Percentiles rank a stretch among this genome's conserved stretches.
Evolutionary conservation across 2,329 filamentous ascomycete genomes (phyloP).

Genomic region (Dactylellina cionopaga): DNA sequence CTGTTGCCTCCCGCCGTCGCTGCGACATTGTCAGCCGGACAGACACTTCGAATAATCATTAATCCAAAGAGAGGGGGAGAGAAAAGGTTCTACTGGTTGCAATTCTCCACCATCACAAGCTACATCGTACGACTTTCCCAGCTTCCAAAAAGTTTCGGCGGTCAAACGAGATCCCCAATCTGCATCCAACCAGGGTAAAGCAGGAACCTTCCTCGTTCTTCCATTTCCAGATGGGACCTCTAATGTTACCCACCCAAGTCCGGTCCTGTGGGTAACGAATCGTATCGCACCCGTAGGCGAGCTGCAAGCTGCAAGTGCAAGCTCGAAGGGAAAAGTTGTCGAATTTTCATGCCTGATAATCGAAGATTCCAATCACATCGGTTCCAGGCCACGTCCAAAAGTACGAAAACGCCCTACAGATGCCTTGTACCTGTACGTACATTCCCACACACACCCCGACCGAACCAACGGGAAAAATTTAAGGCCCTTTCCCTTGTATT

Average conservation of each 20-base stretch:
- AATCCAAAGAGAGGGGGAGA: no score
- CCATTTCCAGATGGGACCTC: slow-evolving; percentile 34
- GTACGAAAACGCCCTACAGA: slow-evolving; percentile 2
- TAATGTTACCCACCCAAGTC: slow-evolving; percentile 27
- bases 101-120: no score
- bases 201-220: not conserved
- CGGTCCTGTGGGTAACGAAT: slow-evolving; percentile 28
- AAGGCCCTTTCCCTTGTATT: not conserved
- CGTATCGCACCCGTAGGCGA: slow-evolving; percentile 47
- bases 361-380: slow-evolving; percentile 40
- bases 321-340: slow-evolving; percentile 8
- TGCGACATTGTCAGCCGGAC: no score
- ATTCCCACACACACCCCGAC: slow-evolving; percentile 34
- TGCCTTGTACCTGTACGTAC: slow-evolving; percentile 4
- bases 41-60: no score
- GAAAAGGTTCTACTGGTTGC: no score
- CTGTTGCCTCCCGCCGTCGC: no score
- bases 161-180: slow-evolving; percentile 5
- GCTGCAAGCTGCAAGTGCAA: slow-evolving; percentile 40
- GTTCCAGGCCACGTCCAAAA: slow-evolving; percentile 28
- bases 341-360: slow-evolving; percentile 16
- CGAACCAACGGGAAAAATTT: not conserved
- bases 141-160: not conserved
- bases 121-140: no score
- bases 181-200: slow-evolving; percentile 23